Base-by-base conservation (phyloP, 805 yeast species). In the Zygoascus biomembranicola region DNA sequence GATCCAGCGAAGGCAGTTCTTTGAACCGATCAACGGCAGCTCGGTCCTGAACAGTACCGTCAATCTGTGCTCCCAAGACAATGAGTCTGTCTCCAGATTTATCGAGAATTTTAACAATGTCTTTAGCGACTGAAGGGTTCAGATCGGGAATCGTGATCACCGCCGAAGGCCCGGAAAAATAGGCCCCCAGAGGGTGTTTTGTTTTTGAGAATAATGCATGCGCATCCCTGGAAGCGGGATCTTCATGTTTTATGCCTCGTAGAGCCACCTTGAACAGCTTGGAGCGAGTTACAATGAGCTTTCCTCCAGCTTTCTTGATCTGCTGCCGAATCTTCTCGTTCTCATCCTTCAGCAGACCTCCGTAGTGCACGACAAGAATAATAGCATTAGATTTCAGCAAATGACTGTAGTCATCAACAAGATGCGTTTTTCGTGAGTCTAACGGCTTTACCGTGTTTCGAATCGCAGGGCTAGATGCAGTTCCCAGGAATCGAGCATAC, bases 131-230 rank as follows among this genome's bases (percentile, higher is more conserved):
- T 14, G 70, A 61, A n/a, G 97, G 97, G 58, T 89, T 84, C 37
- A 85, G 73, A 56, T 77, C 80, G 45, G 79, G 79, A 55, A 89
- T 77, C 19, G 85, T 68, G 53, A 92, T 80, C 9, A 87, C 76
- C 0, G 95, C 95, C 2, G 96, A 84, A 23, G 98, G 97, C 8
- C 98, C 98, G 56, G 73, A 72, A 55, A 94, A 76, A 52, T 90
- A 73, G 9, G 83, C 81, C 26, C 77, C 66, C 60, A 92, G 70
- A 14, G 96, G 95, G 67, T 88, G 95, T 52, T 70, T 72, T 18
- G 51, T 41, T 18, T 51, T 43, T 5, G 39, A 16, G 54, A 53
- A 69, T 49, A 68, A 72, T 35, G 65, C 56, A 51, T 75, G 65
- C 18, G 85, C 83, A 43, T 74, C 79, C 49, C 67, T 67, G 55